These are phyloP conservation scores for Geum urbanum DNA, from an alignment of 306 rosid species.

Conservation along the genomic window DNA sequence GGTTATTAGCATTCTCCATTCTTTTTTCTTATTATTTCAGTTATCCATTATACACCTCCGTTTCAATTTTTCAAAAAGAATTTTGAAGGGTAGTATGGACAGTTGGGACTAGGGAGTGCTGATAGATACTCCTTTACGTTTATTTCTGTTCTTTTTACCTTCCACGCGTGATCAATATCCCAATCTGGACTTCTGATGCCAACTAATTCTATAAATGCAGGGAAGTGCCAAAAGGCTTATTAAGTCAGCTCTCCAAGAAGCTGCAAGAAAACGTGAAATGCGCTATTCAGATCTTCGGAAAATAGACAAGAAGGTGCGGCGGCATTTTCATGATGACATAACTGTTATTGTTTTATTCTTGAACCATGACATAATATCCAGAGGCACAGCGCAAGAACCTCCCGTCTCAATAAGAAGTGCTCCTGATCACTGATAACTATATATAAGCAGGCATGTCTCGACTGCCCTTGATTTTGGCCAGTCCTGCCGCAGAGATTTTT, in stretches of 20 bases:
- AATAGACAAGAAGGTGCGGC: constrained; percentile 79
- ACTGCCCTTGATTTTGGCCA: neutral
- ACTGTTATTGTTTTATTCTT: constrained; percentile 83
- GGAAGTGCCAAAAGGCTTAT: constrained; percentile 87
- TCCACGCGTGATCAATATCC: neutral
- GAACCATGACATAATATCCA: constrained; percentile 74
- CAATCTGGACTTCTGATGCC: neutral
- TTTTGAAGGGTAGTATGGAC: neutral
- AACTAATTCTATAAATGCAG: constrained; percentile 33
- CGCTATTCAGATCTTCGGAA: constrained; percentile 70
- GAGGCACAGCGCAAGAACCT: constrained; percentile 39
- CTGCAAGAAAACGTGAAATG: constrained; percentile 87
- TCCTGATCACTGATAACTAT: constrained; percentile 41
- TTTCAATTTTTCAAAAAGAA: too few relatives aligned
- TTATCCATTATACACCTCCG: too few relatives aligned
- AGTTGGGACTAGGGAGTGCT: neutral
- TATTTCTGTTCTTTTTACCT: neutral
- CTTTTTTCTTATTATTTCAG: too few relatives aligned
- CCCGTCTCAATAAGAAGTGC: constrained; percentile 62
- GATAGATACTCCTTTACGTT: too few relatives aligned
- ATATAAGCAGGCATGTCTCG: constrained; percentile 18
- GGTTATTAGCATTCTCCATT: neutral
- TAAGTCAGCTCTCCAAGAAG: constrained; percentile 87
- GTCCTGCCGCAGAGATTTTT: neutral
- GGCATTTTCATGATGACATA: constrained; percentile 85